Base-by-base conservation (phyloP, 495 filamentous ascomycete species). In the Penicillium paxilli region DNA sequence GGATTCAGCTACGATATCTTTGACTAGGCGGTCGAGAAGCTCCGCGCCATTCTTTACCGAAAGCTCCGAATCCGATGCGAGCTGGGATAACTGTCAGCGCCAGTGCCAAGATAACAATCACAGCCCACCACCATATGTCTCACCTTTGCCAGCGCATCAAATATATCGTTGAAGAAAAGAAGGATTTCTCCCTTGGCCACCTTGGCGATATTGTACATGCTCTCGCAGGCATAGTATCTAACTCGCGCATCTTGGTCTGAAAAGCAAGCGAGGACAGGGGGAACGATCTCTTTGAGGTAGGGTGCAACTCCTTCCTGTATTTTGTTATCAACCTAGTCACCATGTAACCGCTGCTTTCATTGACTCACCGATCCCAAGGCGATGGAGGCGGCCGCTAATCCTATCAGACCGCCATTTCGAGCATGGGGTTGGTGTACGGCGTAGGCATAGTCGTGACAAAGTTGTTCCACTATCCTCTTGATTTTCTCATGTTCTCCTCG, bases 131-230 rank as follows among this genome's bases (percentile, higher is more conserved):
- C 8, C 11, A 8, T 7, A 16, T 12, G 1, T 64, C 72, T 56
- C 72, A 96, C 93, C 83, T 96, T 99, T 73, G 92, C 94, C 37
- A 99, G 70, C 10, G 94, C 91, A 73, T 98, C 95, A 65, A 99
- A 99, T 38, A 98, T 92, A 47, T 97, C 87, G 67, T 99, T 98
- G 74, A 97, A 99, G 74, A 96, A 98, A 19, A 92, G 80, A 55
- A 98, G 68, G 25, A 96, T 94, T 68, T 99, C 95, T 40, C 95
- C 95, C 69, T 99, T 99, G 20, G 95, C 94, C 8, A 98, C 94
- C 75, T 98, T 98, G 57, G 95, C 92, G 64, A 99, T 98, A 64
- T 99, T 99, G 70, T 99, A 99, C 95, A 99, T 99, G 72, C 92
- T 94, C 80, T 99, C 95, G 74, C 95, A 99, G 42, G 95, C 95